Base-by-base conservation (phyloP, 1,139 yeast genomes). In the Sugiyamaella pinicola region DNA sequence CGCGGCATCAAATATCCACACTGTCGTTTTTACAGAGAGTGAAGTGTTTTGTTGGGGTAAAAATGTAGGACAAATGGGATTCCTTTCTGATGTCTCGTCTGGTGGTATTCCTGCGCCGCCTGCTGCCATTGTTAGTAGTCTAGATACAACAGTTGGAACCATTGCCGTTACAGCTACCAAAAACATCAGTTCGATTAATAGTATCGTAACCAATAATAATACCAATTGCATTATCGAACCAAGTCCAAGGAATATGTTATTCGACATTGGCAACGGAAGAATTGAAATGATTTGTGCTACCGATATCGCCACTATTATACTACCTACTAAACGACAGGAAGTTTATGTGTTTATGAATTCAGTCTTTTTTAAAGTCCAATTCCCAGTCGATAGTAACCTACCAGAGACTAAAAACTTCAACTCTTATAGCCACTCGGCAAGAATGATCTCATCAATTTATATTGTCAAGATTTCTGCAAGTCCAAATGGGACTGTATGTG, bases 41-140 rank as follows among this genome's bases (percentile, higher is more conserved):
- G 78, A 76, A 9, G 62, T 89, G 6, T 80, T 74, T 57, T 71
- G 83, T 37, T 89, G 96, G 96, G 98, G 98, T 0, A 71, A 85
- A 29, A 87, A 89, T 65, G 72, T 83, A 28, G 98, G 98, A 0
- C 97, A 91, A 66, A 83, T 91, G 84, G 52, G 55, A 21, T 52
- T 52, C 22, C 7, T 33, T n/a, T 43, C 52, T 8, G 55, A 52
- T 18, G 18, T 48, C 2, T 47, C 55, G 4, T 18, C 55, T 3
- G 55, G 55, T 31, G 55, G 55, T 12, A 37, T 52, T n/a, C 24
- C 37, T 29, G 26, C 34, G 18, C 40, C 49, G 13, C 18, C 46
- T 7, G 49, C 33, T 1, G n/a, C 34, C 4, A 19, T 26, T 3
- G 41, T 28, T 17, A 34, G 39, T 18, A 29, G 22, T 33, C 28